A percentile compares a stretch with the other conserved stretches of the same genome.
phyloP scores from a whole-genome alignment of 306 rosid species.

The Alnus glutinosa region DNA sequence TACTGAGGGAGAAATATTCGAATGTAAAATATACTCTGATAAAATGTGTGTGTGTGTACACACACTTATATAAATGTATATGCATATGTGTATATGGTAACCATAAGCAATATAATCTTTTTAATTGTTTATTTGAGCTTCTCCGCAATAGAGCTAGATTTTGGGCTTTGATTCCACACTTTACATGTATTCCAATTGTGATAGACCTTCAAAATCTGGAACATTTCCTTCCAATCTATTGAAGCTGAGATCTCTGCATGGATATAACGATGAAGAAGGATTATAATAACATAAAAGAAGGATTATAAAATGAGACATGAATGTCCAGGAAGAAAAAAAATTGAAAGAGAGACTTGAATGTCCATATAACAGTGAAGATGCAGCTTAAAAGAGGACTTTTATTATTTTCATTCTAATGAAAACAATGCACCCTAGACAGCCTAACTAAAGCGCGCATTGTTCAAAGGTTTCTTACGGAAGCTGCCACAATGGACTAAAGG shows the following conservation, averaged over 20 bases:
- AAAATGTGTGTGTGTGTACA: too few species aligned
- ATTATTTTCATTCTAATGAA: too few species aligned
- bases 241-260: slow-evolving; percentile 34
- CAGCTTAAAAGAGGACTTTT: too few species aligned
- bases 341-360: too few species aligned
- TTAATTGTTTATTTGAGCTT: not conserved
- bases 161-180: not conserved
- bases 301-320: too few species aligned
- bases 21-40: too few species aligned
- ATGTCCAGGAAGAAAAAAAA: too few species aligned
- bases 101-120: not conserved
- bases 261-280: too few species aligned
- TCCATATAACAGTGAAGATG: too few species aligned
- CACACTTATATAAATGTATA: too few species aligned
- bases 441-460: not conserved
- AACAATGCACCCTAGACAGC: not conserved
- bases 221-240: slow-evolving; percentile 26
- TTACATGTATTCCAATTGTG: slow-evolving; percentile 15
- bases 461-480: not conserved
- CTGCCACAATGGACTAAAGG: not conserved
- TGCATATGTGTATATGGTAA: not conserved
- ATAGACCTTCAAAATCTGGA: slow-evolving; percentile 15
- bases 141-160: not conserved
- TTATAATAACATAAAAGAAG: not conserved
- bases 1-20: too few species aligned